Base-by-base conservation (phyloP, 2,329 filamentous ascomycete species). In the Sclerotinia glacialis region DNA sequence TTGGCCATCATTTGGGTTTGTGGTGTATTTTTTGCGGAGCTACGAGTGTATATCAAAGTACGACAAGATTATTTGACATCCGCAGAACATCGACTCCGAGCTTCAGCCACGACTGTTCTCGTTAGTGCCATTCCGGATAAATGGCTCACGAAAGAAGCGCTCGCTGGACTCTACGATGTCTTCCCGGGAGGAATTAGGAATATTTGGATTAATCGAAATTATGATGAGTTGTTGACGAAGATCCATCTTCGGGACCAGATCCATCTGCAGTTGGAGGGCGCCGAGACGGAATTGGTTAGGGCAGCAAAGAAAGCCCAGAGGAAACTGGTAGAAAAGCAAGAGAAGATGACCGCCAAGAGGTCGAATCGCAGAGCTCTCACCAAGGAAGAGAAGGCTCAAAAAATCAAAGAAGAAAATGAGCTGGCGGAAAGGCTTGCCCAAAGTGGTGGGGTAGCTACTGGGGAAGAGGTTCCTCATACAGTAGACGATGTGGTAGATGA, bases 151-250 rank as follows among this genome's bases (percentile, higher is more conserved):
- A 85, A 92, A 59, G 88, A 96, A 54, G 91, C 92, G 0, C 83
- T 99, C 5, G 85, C 87, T 67, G 90, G 89, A 0, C 82, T 99
- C 0, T 99, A 96, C 74, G 95, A 99, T 76, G 93, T 98, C 1
- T 98, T 97, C 72, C 95, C 95, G 0, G 95, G 95, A 26, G 95
- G 95, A 40, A 89, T 99, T 74, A 87, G 92, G 68, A 98, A 98
- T 72, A 91, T 99, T 56, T 99, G 94, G 93, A 88, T 99, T 73
- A 99, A 97, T 68, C 86, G 94, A 69, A 91, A 99, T 75, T 89
- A 92, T 71, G 91, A 93, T 53, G 84, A 89, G 11, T 83, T 99
- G 14, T 84, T 91, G 56, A 89, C 93, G 69, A 98, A 98, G 76
- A 90, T 98, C 55, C 85, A 91, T 59, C 80, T 86, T 70, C 86